Base-by-base conservation (phyloP, 257 asterid genomes). In the Voacanga thouarsii region DNA sequence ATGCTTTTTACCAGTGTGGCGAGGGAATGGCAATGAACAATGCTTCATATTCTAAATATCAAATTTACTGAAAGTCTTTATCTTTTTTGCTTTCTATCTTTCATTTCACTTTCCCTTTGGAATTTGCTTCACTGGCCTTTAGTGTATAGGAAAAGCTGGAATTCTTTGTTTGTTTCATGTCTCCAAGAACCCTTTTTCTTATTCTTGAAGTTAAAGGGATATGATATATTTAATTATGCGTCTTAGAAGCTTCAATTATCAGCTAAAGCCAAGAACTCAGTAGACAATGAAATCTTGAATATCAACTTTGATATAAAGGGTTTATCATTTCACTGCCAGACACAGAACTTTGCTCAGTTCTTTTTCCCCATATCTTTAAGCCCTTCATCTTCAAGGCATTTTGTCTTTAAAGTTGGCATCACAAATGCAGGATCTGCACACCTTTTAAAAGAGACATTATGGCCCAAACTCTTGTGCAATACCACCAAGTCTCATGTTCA, bases 321-420 rank as follows among this genome's bases (percentile, higher is more conserved):
- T 18, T 30, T 37, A 55, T 63, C 37, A 44, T 75, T 75, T 43
- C 49, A 7, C 59, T 63, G 72, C 72, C 60, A 77, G 12, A 50
- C 21, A 66, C 47, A 50, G 44, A 50, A 33, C 55, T 21, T 66
- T 61, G 41, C 37, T 67, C 19, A 19, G 1, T 11, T 57, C 3
- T 43, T 67, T 21, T 66, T 33, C 26, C 72, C 10, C 24, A 66
- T 39, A 66, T 16, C 45, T 39, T 66, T 39, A 37, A 41, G 39
- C 3, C 50, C 72, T 66, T 66, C 47, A 65, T 53, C 30, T 71
- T 78, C 72, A 26, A 78, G 76, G 72, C 81, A 71, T 41, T 57
- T 59, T 76, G 82, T 60, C 78, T 64, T 67, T 26, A 79, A 79
- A 72, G 78, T 72, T 72, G 72, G 78, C 37, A 41, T 14, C 78